Percentiles rank a stretch among this genome's conserved stretches.
Evolutionary conservation across 2,329 filamentous ascomycete species (phyloP).

Genomic region (Pseudopyricularia javanii): DNA sequence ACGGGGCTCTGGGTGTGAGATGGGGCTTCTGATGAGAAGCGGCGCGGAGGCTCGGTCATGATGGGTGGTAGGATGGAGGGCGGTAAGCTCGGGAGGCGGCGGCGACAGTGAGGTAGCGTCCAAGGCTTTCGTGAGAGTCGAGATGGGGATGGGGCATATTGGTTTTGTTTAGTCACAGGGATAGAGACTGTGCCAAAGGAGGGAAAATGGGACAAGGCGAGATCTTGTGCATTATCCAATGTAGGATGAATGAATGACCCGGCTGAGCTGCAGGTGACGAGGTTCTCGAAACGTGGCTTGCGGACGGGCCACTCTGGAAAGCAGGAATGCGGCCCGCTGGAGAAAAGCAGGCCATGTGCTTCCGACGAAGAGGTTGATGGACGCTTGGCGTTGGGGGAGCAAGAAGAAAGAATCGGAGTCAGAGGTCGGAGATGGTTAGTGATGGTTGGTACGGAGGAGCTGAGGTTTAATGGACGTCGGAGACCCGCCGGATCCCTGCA

Average conservation of each 20-base stretch:
- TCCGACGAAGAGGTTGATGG: too few relatives aligned
- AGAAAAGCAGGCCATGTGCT: too few relatives aligned
- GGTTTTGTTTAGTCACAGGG: not conserved
- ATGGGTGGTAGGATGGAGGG: not conserved
- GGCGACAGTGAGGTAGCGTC: not conserved
- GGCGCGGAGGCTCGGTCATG: slow-evolving; percentile 11
- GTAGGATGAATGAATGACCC: too few relatives aligned
- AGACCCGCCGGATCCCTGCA: not conserved
- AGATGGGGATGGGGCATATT: slow-evolving; percentile 3
- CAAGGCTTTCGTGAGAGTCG: not conserved
- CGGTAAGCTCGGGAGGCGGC: not conserved
- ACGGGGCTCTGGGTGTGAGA: slow-evolving; percentile 7
- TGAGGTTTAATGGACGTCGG: not conserved
- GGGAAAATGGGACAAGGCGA: too few relatives aligned
- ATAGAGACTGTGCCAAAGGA: not conserved
- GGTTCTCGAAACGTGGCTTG: too few relatives aligned
- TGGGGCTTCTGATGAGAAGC: slow-evolving; percentile 3
- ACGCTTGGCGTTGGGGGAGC: too few relatives aligned
- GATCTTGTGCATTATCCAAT: too few relatives aligned
- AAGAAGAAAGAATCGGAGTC: not conserved
- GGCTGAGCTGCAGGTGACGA: too few relatives aligned
- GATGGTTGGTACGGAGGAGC: not conserved
- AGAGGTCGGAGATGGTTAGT: not conserved
- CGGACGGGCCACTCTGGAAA: too few relatives aligned
- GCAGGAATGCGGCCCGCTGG: too few relatives aligned